Evolutionary conservation across 2,329 filamentous ascomycete species (phyloP).

Genomic region (Pyrenophora teres): DNA sequence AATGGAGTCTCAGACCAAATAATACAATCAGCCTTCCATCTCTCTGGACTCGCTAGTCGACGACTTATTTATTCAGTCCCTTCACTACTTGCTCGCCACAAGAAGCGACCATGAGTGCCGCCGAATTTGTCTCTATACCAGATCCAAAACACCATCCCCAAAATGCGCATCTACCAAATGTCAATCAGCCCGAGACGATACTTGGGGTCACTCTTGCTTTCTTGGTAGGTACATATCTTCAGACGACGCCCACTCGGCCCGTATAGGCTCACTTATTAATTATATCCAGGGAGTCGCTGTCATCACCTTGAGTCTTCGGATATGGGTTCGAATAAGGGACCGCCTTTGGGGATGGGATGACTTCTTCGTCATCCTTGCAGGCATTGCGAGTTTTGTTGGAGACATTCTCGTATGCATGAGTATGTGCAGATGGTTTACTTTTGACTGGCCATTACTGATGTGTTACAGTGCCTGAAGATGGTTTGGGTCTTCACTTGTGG

Average conservation of each 20-base stretch:
- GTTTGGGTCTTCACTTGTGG: constrained; percentile 42
- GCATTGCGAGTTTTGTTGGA: constrained; percentile 28
- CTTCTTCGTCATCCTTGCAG: constrained; percentile 38
- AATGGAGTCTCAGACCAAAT: constrained; percentile 6
- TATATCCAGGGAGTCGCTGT: constrained; percentile 28
- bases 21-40: neutral
- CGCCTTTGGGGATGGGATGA: constrained; percentile 46
- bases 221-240: constrained; percentile 27
- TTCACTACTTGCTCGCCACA: neutral
- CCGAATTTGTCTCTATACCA: neutral
- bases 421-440: constrained; percentile 20
- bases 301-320: constrained; percentile 34
- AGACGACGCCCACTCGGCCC: neutral
- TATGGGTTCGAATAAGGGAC: constrained; percentile 38
- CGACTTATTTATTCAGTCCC: neutral
- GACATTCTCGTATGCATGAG: constrained; percentile 39
- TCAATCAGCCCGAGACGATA: constrained; percentile 39
- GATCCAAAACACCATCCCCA: constrained; percentile 27
- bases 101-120: constrained; percentile 6
- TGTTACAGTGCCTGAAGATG: constrained; percentile 36
- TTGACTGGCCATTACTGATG: constrained; percentile 2
- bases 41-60: neutral
- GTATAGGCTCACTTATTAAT: constrained; percentile 5
- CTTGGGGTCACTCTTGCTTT: constrained; percentile 35
- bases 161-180: constrained; percentile 35